Conservation (phyloP, 441 rosid species). For the Pelargonium myrrhifolium region DNA sequence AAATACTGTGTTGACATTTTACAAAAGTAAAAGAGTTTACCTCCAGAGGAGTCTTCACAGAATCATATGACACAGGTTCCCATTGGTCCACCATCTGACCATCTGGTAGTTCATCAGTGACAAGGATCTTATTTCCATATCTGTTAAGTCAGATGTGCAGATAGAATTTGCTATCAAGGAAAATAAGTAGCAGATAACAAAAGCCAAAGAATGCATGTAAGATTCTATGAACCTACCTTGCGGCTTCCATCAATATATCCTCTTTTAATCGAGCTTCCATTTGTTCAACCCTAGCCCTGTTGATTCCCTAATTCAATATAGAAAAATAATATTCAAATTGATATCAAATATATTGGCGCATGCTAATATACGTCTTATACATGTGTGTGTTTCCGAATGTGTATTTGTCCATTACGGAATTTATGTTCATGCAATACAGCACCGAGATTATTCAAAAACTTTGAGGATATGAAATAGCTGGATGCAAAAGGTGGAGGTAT, state of each 20-base stretch:
- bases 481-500: not conserved
- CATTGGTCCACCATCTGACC: conserved; percentile 99
- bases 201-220: conserved; percentile 6
- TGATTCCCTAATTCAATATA: conserved; percentile 64
- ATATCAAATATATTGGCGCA: not conserved
- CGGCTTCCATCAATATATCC: conserved; percentile 84
- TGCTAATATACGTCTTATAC: not conserved
- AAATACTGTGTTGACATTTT: conserved; percentile 13
- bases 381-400: not conserved
- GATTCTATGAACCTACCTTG: conserved; percentile 43
- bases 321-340: conserved; percentile 18
- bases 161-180: conserved; percentile 20
- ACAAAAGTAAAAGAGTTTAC: conserved; percentile 33
- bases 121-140: conserved; percentile 96
- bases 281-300: conserved; percentile 87
- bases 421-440: not conserved
- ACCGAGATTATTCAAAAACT: not conserved
- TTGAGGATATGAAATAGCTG: not conserved
- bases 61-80: conserved; percentile 87
- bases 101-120: conserved; percentile 98
- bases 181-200: conserved; percentile 15
- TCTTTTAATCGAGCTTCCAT: conserved; percentile 93
- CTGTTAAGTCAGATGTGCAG: conserved; percentile 42
- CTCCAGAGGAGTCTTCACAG: conserved; percentile 91
- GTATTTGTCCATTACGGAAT: not conserved